phyloP scores from a whole-genome alignment of 202 grass and related monocot species.

The Setaria italica region DNA sequence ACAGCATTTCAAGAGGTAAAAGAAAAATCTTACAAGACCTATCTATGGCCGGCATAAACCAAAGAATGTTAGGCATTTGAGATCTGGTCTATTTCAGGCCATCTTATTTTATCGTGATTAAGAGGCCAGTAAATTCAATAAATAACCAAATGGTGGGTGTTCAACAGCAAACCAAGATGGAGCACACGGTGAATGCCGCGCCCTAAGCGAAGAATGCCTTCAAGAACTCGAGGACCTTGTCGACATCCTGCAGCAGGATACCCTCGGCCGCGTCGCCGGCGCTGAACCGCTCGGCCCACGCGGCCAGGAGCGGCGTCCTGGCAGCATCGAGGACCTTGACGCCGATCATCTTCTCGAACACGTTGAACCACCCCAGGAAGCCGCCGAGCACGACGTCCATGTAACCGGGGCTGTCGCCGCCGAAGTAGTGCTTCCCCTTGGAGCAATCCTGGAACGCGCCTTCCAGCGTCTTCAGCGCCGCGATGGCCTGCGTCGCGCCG shows the following conservation, averaged over 20 bases:
- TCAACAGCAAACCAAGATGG: not conserved
- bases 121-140: not conserved
- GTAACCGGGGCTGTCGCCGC: slow-evolving; percentile 42
- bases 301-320: slow-evolving; percentile 45
- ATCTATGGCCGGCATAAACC: not conserved
- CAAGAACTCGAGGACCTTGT: not conserved
- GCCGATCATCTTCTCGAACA: slow-evolving; percentile 24
- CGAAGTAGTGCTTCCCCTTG: slow-evolving; percentile 53
- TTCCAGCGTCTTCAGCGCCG: slow-evolving; percentile 38
- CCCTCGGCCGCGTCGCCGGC: not conserved
- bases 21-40: not conserved
- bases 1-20: not conserved
- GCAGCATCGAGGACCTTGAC: slow-evolving; percentile 39
- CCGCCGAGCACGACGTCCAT: slow-evolving; percentile 53
- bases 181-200: not conserved
- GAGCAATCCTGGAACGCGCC: slow-evolving; percentile 11
- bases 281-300: slow-evolving; percentile 47
- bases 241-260: slow-evolving; percentile 19
- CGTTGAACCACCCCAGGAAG: slow-evolving; percentile 26
- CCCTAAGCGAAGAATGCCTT: slow-evolving; percentile 3
- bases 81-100: not conserved
- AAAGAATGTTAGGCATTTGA: not conserved
- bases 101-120: not conserved
- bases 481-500: not conserved
- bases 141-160: not conserved